Evolutionary conservation across 495 filamentous ascomycete species (phyloP).

Genomic region (Penicillium chermesinum): DNA sequence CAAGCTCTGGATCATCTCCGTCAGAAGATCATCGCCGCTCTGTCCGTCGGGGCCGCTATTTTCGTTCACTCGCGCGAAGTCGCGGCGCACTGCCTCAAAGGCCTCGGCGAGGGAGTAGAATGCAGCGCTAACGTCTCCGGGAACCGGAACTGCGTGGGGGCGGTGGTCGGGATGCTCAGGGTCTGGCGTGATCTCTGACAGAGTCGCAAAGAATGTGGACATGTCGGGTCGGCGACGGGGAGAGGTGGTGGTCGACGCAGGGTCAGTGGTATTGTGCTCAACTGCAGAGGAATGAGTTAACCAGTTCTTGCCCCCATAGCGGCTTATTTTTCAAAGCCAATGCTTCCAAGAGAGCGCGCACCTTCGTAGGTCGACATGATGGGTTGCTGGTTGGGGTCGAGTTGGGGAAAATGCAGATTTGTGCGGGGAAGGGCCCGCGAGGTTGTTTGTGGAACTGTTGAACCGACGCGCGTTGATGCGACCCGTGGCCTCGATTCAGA

Average conservation of each 20-base stretch:
- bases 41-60: slow-evolving; percentile 7
- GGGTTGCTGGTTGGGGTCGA: slow-evolving; percentile 6
- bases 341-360: too few species aligned
- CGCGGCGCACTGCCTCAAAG: slow-evolving; percentile 44
- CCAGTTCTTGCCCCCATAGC: background rate
- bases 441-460: slow-evolving; percentile 7
- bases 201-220: slow-evolving; percentile 78
- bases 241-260: slow-evolving; percentile 28
- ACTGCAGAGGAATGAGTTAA: slow-evolving; percentile 45
- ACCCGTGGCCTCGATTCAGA: background rate
- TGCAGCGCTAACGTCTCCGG: slow-evolving; percentile 62
- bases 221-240: slow-evolving; percentile 69
- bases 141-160: slow-evolving; percentile 63
- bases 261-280: slow-evolving; percentile 67
- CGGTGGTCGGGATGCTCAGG: slow-evolving; percentile 36
- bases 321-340: too few species aligned
- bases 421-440: slow-evolving; percentile 13
- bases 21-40: slow-evolving; percentile 46
- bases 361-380: slow-evolving; percentile 56
- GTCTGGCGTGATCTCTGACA: slow-evolving; percentile 57
- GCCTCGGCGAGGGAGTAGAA: slow-evolving; percentile 59
- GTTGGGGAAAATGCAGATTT: slow-evolving; percentile 1
- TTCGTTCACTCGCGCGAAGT: slow-evolving; percentile 13
- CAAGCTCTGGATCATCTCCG: slow-evolving; percentile 56
- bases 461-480: slow-evolving; percentile 10